Conservation (phyloP, 352 stramenopile genomes). For the Plasmopara muralis region DNA sequence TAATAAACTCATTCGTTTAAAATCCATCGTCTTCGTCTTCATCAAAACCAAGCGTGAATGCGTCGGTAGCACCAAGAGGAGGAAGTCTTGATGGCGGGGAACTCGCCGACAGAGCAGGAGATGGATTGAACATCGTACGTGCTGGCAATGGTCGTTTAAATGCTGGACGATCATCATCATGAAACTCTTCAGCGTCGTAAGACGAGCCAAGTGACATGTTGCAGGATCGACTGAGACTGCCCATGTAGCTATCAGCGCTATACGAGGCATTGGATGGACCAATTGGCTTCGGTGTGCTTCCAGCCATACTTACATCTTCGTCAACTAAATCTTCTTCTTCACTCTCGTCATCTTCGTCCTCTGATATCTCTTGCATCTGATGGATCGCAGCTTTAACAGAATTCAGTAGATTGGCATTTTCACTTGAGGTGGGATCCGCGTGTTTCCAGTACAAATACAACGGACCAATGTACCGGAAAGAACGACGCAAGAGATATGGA, state of each 20-base stretch:
- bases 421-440: slow-evolving; percentile 64
- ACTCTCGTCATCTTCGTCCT: slow-evolving; percentile 29
- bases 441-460: slow-evolving; percentile 94
- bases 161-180: slow-evolving; percentile 34
- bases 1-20: slow-evolving; percentile 8
- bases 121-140: slow-evolving; percentile 53
- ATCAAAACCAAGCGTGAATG: slow-evolving; percentile 60
- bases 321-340: slow-evolving; percentile 41
- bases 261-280: slow-evolving; percentile 24
- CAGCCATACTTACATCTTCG: slow-evolving; percentile 56
- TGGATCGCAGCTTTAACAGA: slow-evolving; percentile 57
- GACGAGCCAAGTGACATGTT: slow-evolving; percentile 57
- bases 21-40: slow-evolving; percentile 61
- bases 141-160: slow-evolving; percentile 27
- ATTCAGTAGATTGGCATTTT: slow-evolving; percentile 60
- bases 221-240: slow-evolving; percentile 36
- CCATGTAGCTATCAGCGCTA: slow-evolving; percentile 44
- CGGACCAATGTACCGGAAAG: slow-evolving; percentile 89
- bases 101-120: slow-evolving; percentile 56
- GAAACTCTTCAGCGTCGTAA: slow-evolving; percentile 39
- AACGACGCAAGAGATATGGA: slow-evolving; percentile 92
- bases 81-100: slow-evolving; percentile 62
- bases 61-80: slow-evolving; percentile 37
- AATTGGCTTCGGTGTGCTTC: slow-evolving; percentile 29
- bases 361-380: slow-evolving; percentile 46